Conservation (phyloP, 2,329 filamentous ascomycete species). For the Fusarium anthophilum region DNA sequence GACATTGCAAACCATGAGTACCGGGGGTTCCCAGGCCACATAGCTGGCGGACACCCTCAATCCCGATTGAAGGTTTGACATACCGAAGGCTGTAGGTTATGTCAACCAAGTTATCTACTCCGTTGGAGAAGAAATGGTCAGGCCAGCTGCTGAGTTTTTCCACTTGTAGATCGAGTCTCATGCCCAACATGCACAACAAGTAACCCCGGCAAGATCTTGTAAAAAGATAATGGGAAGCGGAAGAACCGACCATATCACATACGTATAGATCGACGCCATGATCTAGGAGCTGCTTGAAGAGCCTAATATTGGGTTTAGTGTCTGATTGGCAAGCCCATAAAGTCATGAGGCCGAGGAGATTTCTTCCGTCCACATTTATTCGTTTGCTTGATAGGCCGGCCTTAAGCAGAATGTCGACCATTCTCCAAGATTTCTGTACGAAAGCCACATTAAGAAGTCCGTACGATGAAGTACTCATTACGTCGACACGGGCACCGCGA, state of each 20-base stretch:
- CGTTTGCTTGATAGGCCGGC: neutral
- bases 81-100: neutral
- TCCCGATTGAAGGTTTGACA: neutral
- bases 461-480: neutral
- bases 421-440: neutral
- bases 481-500: neutral
- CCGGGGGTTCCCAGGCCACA: neutral
- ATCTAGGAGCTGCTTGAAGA: neutral
- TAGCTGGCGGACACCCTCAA: neutral
- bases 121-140: neutral
- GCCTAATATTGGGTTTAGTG: neutral
- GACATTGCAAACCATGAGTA: neutral
- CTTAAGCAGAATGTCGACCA: neutral
- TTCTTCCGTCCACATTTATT: neutral
- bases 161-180: neutral
- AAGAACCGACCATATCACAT: neutral
- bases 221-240: neutral
- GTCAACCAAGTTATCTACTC: rapidly evolving
- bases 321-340: neutral
- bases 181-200: neutral
- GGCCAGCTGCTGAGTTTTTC: neutral
- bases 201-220: neutral
- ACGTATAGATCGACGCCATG: neutral
- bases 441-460: neutral
- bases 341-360: neutral